These are phyloP conservation scores for Lyophyllum shimeji DNA, from an alignment of 768 basidiomycete species.

Conservation along the genomic window DNA sequence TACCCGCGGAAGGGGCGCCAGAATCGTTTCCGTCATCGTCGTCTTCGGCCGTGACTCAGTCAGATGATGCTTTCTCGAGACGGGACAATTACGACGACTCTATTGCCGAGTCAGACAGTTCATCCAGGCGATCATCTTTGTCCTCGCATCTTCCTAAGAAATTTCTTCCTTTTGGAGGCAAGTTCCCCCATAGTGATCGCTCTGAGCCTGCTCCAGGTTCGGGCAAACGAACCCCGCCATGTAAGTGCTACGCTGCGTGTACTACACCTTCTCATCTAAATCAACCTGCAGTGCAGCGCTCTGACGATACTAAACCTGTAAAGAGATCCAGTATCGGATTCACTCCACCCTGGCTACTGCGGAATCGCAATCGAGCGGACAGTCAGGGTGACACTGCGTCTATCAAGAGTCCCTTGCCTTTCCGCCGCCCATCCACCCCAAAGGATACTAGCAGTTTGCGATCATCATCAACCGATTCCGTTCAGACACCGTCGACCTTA, in stretches of 20 bases:
- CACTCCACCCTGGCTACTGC: slow-evolving; percentile 11
- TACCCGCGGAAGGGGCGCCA: slow-evolving; percentile 1
- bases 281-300: background rate
- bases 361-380: slow-evolving; percentile 9
- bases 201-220: slow-evolving; percentile 1
- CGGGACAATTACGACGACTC: slow-evolving; percentile 15
- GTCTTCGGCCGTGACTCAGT: background rate
- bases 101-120: slow-evolving; percentile 19
- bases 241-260: background rate
- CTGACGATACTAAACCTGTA: background rate
- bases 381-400: background rate
- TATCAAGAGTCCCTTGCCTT: slow-evolving; percentile 6
- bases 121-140: slow-evolving; percentile 20
- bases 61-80: background rate
- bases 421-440: slow-evolving; percentile 22
- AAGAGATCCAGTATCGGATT: slow-evolving; percentile 9
- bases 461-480: slow-evolving; percentile 14
- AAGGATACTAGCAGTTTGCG: slow-evolving; percentile 9
- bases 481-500: slow-evolving; percentile 16
- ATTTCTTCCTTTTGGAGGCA: slow-evolving; percentile 14
- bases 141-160: slow-evolving; percentile 16
- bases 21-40: background rate
- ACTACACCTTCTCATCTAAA: background rate
- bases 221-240: background rate
- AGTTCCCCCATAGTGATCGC: slow-evolving; percentile 6